Base-by-base conservation (phyloP, 2,329 filamentous ascomycete species). In the Passalora sequoiae region DNA sequence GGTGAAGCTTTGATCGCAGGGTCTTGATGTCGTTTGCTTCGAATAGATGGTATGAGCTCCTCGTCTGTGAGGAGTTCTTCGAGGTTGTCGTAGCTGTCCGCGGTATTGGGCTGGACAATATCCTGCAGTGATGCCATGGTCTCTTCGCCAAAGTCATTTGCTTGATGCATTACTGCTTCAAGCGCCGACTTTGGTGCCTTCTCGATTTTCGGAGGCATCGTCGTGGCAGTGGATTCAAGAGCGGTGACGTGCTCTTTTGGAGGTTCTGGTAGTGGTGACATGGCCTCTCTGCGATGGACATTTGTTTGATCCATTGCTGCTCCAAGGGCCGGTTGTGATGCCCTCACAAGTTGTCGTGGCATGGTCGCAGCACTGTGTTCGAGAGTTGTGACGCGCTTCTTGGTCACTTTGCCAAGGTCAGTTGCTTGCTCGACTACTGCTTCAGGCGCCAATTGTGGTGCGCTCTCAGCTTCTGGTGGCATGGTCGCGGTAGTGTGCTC, bases 111-210 rank as follows among this genome's bases (percentile, higher is more conserved):
- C 25, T 51, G 37, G 12, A 37, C 17, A 6, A 35, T 35, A n/a
- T 22, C 66, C 53, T 73, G 69, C 6, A 74, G 59, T 3, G 69
- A 72, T 33, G 70, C 65, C 31, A 73, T 66, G 3, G 71, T 74
- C 10, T 46, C 38, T 13, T 65, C 60, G 10, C 54, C 47, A 7
- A 55, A 59, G 12, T 47, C 47, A 27, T 40, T 63, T 4, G 65
- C 65, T 50, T 68, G 61, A 39, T 62, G 56, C 1, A 72, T 58
- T 13, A 73, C 58, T 13, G 67, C 66, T 40, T 66, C 61, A 4
- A 73, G 59, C 2, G 62, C 61, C 16, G 59, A 62, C 33, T 53
- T 59, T 16, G 33, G 33, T 16, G 33, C 33, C 20, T 6, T 24
- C 33, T 24, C 8, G 7, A 3, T 12, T 3, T 16, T 20, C 20